Evolutionary conservation across 1,284 basidiomycete genomes (phyloP).

Genomic region (Ceratobasidium sp.): DNA sequence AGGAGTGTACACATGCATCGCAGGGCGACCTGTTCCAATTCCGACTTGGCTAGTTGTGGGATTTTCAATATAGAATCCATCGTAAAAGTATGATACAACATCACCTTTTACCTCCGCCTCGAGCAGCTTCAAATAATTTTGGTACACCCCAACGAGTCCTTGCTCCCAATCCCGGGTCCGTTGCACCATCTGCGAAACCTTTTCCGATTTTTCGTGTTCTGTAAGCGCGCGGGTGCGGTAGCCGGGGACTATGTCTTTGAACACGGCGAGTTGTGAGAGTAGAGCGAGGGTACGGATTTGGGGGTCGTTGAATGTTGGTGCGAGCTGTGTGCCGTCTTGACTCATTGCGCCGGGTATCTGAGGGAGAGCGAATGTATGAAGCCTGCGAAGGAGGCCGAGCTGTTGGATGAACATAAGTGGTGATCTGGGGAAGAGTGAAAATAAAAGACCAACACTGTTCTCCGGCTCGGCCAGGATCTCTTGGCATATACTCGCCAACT

Average conservation of each 20-base stretch:
- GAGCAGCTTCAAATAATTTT: constrained; percentile 85
- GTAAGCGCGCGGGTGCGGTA: constrained; percentile 90
- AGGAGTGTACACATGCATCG: constrained; percentile 91
- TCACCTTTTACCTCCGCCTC: constrained; percentile 90
- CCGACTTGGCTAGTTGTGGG: constrained; percentile 54
- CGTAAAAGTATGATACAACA: constrained; percentile 49
- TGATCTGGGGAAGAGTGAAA: not conserved
- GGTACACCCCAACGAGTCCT: constrained; percentile 91
- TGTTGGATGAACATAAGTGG: constrained; percentile 55
- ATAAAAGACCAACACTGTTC: constrained; percentile 71
- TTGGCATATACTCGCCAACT: constrained; percentile 89
- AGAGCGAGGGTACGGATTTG: constrained; percentile 90
- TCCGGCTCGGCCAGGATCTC: constrained; percentile 90
- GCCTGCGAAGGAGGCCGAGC: constrained; percentile 86
- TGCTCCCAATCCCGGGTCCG: constrained; percentile 96
- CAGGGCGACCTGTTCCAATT: constrained; percentile 78
- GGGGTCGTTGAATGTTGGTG: constrained; percentile 76
- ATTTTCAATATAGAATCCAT: constrained; percentile 31
- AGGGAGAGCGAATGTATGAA: constrained; percentile 85
- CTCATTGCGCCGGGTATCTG: constrained; percentile 61
- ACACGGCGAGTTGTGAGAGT: constrained; percentile 92
- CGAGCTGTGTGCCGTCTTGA: constrained; percentile 62
- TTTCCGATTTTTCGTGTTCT: constrained; percentile 91
- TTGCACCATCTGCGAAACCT: constrained; percentile 94
- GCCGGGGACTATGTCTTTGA: constrained; percentile 95